Base-by-base conservation (phyloP, 441 rosid genomes). In the Isatis lusitanica region DNA sequence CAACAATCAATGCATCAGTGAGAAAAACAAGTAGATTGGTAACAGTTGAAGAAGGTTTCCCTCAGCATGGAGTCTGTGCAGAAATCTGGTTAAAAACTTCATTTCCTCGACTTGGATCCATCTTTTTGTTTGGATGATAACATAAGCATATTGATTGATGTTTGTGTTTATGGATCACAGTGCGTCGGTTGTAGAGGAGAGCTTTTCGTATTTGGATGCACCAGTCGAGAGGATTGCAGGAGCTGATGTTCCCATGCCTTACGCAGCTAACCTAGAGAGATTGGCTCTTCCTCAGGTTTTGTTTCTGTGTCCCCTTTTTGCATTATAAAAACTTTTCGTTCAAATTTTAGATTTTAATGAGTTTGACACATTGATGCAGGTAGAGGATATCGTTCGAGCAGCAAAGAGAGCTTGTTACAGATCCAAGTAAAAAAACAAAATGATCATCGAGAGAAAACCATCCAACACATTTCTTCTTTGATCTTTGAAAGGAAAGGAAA, bases 61-160 rank as follows among this genome's bases (percentile, higher is more conserved):
- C 98, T 76, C 97, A 94, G 81, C 96, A 94, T 71, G 99, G 98
- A 52, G 88, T 94, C 79, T 94, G 99, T 13, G 96, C 99, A 46
- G 99, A 94, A 80, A 94, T 94, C 81, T 87, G 99, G 98, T 94
- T 7, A 68, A 6, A 6, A 1, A 12, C 51, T 67, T 73, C 68
- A 48, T 58, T 15, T 48, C 35, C 33, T n/a, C n/a, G n/a, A n/a
- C n/a, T n/a, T n/a, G n/a, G n/a, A n/a, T n/a, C 28, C 3, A 26
- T 26, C 28, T 26, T 26, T 26, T 26, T 26, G 3, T 26, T 30
- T 30, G 33, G 6, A 30, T 30, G 3, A 30, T 30, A 4, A 30
- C 6, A 30, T 30, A 1, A 30, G 33, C n/a, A n/a, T 30, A 30
- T 38, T 9, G 18, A 31, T 6, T 7, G 9, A 3, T 18, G 13